Conservation (phyloP, 345 rosid genomes). For the Eucalyptus pauciflora region DNA sequence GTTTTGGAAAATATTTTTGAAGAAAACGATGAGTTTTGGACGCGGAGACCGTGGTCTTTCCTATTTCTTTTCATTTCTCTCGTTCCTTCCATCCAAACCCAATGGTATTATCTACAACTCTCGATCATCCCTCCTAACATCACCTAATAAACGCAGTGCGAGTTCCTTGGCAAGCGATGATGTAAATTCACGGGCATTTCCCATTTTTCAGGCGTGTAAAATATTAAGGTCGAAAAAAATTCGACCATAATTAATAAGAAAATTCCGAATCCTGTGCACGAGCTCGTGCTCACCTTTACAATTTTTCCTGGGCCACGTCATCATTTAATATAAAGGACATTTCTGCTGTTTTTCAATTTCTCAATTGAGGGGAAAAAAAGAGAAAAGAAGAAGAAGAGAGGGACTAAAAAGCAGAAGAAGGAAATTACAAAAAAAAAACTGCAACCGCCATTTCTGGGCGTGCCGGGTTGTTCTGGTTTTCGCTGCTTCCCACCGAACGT, state of each 20-base stretch:
- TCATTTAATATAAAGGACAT: not conserved
- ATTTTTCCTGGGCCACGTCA: not conserved
- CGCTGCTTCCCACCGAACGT: not conserved
- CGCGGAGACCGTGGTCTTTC: fast-evolving
- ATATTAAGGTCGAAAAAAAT: fast-evolving
- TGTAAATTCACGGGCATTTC: not conserved
- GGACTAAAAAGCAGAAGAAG: not conserved
- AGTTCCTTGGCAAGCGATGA: too few relatives aligned
- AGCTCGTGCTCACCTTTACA: fast-evolving
- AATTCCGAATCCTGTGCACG: not conserved
- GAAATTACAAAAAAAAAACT: not conserved
- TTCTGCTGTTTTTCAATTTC: not conserved
- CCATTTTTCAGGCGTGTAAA: not conserved
- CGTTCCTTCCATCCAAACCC: not conserved
- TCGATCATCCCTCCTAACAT: not conserved
- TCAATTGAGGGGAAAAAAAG: not conserved
- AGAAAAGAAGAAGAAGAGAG: not conserved
- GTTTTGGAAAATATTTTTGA: fast-evolving
- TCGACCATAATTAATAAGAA: not conserved
- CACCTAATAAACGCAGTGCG: not conserved
- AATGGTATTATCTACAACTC: not conserved
- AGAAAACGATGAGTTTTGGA: not conserved
- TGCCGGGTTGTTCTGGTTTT: not conserved
- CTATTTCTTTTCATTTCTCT: not conserved
- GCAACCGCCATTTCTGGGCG: not conserved